Conservation (phyloP, 495 filamentous ascomycete species). For the Halenospora varia region DNA sequence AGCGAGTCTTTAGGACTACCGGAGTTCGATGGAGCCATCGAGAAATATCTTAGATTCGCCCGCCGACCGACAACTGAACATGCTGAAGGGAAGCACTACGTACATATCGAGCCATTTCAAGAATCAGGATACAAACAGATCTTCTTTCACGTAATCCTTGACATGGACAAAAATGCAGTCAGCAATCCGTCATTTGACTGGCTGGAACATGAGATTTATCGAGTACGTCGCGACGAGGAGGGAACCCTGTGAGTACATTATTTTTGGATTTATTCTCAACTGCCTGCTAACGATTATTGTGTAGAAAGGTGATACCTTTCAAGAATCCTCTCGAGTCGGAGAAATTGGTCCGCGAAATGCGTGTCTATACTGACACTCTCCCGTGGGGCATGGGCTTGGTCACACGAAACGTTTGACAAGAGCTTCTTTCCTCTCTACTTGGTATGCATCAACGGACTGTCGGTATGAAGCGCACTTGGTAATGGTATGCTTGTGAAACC, state of each 20-base stretch:
- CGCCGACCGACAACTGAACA: not conserved
- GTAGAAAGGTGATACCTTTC: not conserved
- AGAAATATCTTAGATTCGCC: not conserved
- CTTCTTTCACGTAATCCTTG: not conserved
- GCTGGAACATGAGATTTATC: not conserved
- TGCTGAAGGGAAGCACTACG: not conserved
- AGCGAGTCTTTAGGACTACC: not conserved
- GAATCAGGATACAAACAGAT: not conserved
- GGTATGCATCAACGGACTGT: constrained; percentile 26
- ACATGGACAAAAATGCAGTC: not conserved
- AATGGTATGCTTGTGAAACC: no score
- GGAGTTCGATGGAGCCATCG: not conserved
- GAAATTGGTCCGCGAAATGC: not conserved
- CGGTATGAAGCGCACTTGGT: no score
- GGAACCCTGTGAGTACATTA: not conserved
- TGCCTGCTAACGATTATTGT: not conserved
- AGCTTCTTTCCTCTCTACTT: not conserved
- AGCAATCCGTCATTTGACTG: not conserved
- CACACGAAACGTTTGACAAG: not conserved
- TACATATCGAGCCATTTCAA: not conserved
- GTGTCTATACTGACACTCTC: not conserved
- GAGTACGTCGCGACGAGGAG: not conserved
- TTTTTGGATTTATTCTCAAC: no score
- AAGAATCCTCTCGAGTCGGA: not conserved
- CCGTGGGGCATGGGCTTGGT: not conserved